Percentiles rank a stretch among this genome's conserved stretches.
phyloP scores from a whole-genome alignment of 192 early-diverging fungal species.

The Backusella morwellensis region DNA sequence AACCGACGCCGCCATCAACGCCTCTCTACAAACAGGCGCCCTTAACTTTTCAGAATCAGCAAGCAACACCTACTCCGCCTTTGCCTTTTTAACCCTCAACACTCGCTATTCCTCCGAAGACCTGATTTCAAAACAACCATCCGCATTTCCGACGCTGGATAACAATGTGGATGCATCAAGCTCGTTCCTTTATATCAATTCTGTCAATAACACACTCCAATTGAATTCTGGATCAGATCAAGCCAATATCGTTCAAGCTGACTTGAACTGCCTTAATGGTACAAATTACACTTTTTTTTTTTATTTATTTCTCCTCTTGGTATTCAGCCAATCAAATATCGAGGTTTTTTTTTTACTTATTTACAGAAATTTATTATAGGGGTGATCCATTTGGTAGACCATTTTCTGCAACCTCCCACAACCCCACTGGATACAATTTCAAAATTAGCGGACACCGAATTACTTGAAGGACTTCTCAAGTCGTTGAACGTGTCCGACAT shows the following conservation, averaged over 20 bases:
- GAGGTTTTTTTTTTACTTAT: not conserved
- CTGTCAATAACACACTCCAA: not conserved
- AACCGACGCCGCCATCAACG: constrained; percentile 7
- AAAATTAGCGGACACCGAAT: constrained; percentile 8
- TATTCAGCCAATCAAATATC: not conserved
- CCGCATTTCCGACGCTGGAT: not conserved
- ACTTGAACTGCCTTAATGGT: constrained; percentile 21
- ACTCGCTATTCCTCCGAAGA: not conserved
- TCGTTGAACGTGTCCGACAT: constrained; percentile 5
- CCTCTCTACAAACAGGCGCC: not conserved
- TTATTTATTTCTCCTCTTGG: not conserved
- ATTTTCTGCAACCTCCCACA: constrained; percentile 7
- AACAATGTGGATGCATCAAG: not conserved
- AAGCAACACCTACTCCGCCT: not conserved
- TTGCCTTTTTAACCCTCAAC: not conserved
- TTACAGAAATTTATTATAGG: constrained; percentile 1
- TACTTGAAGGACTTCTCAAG: not conserved
- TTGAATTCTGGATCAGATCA: not conserved
- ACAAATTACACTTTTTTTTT: not conserved
- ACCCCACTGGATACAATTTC: constrained; percentile 3
- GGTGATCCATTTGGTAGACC: constrained; percentile 7
- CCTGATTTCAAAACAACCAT: not conserved
- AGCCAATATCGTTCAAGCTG: not conserved
- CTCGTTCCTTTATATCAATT: not conserved
- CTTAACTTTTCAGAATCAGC: constrained; percentile 12